These are phyloP conservation scores for Prunus fruticosa DNA, from an alignment of 306 rosid genomes.

Conservation along the genomic window DNA sequence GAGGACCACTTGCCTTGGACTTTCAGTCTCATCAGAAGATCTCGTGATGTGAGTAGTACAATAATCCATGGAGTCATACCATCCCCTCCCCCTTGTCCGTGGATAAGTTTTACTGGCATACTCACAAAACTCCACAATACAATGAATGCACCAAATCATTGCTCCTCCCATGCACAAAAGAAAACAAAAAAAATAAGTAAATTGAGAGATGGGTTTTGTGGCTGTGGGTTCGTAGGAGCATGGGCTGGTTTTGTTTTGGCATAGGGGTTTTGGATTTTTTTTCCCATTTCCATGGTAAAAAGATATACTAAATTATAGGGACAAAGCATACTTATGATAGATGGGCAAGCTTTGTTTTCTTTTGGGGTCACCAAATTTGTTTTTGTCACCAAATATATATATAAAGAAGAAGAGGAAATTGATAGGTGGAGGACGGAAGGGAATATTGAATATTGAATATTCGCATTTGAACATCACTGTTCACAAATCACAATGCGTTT, in stretches of 20 bases:
- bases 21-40: slow-evolving; percentile 7
- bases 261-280: slow-evolving; percentile 9
- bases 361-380: too few relatives aligned
- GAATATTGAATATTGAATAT: not conserved
- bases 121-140: slow-evolving; percentile 43
- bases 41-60: slow-evolving; percentile 2
- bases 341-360: slow-evolving; percentile 63
- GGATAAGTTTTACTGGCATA: slow-evolving; percentile 23
- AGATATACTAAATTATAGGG: slow-evolving; percentile 34
- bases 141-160: slow-evolving; percentile 57
- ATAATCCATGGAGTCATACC: not conserved
- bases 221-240: slow-evolving; percentile 26
- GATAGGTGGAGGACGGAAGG: not conserved
- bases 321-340: slow-evolving; percentile 28
- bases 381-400: slow-evolving; percentile 9
- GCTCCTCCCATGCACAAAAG: slow-evolving; percentile 28
- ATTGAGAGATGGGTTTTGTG: slow-evolving; percentile 10
- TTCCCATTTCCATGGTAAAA: slow-evolving; percentile 19
- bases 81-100: not conserved
- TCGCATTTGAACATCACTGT: not conserved
- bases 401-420: not conserved
- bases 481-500: not conserved
- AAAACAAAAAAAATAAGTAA: not conserved
- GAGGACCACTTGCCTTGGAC: slow-evolving; percentile 8
- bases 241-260: slow-evolving; percentile 62